These are phyloP conservation scores for Lentinula detonsa DNA, from an alignment of 768 basidiomycete species.

Conservation along the genomic window DNA sequence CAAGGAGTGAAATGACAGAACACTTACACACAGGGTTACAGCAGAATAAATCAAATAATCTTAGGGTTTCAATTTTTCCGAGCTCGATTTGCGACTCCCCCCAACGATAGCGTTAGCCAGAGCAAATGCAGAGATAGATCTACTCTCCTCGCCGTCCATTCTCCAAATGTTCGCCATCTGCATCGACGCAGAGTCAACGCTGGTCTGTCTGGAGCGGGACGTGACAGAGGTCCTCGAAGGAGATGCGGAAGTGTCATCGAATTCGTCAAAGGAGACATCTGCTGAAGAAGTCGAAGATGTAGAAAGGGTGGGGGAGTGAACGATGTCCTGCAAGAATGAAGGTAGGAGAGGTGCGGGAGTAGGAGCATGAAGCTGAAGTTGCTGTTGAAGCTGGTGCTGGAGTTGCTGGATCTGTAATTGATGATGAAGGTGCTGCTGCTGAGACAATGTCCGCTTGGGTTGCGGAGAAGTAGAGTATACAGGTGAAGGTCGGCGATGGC, in stretches of 20 bases:
- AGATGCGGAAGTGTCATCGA: slow-evolving; percentile 14
- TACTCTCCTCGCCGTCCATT: slow-evolving; percentile 66
- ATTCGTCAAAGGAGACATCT: slow-evolving; percentile 61
- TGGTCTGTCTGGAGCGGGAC: slow-evolving; percentile 6
- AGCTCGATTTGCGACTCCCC: slow-evolving; percentile 34
- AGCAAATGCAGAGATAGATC: slow-evolving; percentile 43
- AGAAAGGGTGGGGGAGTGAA: slow-evolving; percentile 61
- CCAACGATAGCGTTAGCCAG: slow-evolving; percentile 30
- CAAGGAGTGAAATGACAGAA: background rate
- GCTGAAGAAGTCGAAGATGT: slow-evolving; percentile 61
- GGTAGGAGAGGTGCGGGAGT: slow-evolving; percentile 56
- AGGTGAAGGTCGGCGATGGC: slow-evolving; percentile 30
- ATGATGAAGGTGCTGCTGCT: slow-evolving; percentile 12
- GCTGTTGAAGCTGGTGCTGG: slow-evolving; percentile 6
- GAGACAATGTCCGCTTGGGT: slow-evolving; percentile 13
- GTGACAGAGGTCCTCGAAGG: slow-evolving; percentile 1
- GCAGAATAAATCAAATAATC: background rate
- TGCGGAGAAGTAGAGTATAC: slow-evolving; percentile 30
- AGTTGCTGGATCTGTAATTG: slow-evolving; percentile 13
- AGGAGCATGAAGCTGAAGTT: slow-evolving; percentile 26
- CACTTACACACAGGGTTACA: slow-evolving; percentile 3
- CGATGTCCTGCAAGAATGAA: slow-evolving; percentile 70
- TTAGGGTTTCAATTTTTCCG: slow-evolving; percentile 21
- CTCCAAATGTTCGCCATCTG: slow-evolving; percentile 59
- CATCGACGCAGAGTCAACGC: slow-evolving; percentile 16